These are phyloP conservation scores for Coriaria nepalensis DNA, from an alignment of 306 rosid species.

Conservation along the genomic window DNA sequence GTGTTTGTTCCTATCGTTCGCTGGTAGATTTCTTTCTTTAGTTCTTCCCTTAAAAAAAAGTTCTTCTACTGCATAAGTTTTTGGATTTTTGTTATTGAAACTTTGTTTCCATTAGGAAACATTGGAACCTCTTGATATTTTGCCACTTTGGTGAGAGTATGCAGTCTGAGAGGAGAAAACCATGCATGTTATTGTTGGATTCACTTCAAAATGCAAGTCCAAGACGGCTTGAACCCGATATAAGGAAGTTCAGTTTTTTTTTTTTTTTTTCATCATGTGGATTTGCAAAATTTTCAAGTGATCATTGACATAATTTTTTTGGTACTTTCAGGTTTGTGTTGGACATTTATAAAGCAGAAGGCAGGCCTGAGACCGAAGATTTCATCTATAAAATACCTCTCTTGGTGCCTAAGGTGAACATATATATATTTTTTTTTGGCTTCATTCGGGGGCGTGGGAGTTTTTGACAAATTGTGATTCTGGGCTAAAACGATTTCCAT, in stretches of 20 bases:
- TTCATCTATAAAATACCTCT: constrained; percentile 38
- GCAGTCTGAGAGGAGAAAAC: constrained; percentile 28
- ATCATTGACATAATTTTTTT: too few species aligned
- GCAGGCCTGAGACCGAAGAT: constrained; percentile 27
- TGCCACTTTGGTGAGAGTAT: constrained; percentile 55
- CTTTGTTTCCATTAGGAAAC: constrained; percentile 34
- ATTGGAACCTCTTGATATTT: constrained; percentile 70
- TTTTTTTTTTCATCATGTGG: too few species aligned
- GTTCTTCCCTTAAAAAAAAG: too few species aligned
- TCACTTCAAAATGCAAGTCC: constrained; percentile 54
- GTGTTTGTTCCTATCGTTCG: constrained; percentile 77
- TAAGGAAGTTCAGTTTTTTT: constrained; percentile 53
- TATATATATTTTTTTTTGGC: too few species aligned
- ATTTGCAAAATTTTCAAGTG: too few species aligned
- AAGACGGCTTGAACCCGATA: constrained; percentile 55
- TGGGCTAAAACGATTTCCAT: too few species aligned
- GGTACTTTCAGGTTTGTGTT: constrained; percentile 43
- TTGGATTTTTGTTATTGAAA: constrained; percentile 16
- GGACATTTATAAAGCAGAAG: constrained; percentile 43
- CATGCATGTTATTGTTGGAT: constrained; percentile 75
- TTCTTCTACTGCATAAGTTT: too few species aligned
- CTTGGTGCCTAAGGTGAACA: constrained; percentile 42
- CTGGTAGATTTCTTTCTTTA: too few species aligned
- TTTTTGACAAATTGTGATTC: neutral
- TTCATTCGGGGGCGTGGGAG: too few species aligned